A percentile compares a stretch with the other conserved stretches of the same genome.
Conservation (phyloP, 2,329 filamentous ascomycete species). For the Exophiala alcalophila region DNA sequence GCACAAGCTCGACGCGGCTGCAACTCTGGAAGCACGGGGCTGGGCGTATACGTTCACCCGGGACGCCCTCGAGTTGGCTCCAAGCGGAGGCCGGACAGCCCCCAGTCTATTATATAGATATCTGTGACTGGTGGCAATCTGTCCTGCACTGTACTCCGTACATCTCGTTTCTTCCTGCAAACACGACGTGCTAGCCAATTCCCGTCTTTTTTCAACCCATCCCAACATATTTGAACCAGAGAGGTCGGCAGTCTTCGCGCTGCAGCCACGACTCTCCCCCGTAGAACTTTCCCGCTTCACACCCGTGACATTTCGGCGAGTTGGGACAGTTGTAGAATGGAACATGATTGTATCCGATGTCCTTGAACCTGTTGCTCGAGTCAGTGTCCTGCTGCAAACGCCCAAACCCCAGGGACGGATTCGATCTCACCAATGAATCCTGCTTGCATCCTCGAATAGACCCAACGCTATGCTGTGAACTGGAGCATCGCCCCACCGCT, state of each 20-base stretch:
- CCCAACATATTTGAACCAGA: constrained; percentile 95
- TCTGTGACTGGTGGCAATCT: too few relatives aligned
- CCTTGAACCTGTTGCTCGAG: constrained; percentile 73
- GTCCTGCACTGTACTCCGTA: too few relatives aligned
- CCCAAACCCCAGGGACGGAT: neutral
- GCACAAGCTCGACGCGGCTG: too few relatives aligned
- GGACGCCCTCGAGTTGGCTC: too few relatives aligned
- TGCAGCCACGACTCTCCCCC: constrained; percentile 82
- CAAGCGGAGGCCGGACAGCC: too few relatives aligned
- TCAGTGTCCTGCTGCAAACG: neutral
- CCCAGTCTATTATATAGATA: too few relatives aligned
- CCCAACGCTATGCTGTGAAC: constrained; percentile 93
- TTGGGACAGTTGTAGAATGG: constrained; percentile 99
- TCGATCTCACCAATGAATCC: constrained; percentile 79
- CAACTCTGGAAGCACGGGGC: too few relatives aligned
- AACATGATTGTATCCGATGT: constrained; percentile 97
- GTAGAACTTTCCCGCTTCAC: constrained; percentile 80
- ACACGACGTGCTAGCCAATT: too few relatives aligned
- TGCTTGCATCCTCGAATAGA: constrained; percentile 83
- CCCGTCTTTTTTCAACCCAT: constrained; percentile 72
- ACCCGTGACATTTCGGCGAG: constrained; percentile 87
- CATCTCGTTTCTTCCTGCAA: too few relatives aligned
- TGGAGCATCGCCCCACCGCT: constrained; percentile 94
- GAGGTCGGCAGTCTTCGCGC: constrained; percentile 88
- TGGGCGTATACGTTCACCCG: too few relatives aligned